Evolutionary conservation across 163 green algal genomes (phyloP).

Genomic region (Chlorella variabilis): DNA sequence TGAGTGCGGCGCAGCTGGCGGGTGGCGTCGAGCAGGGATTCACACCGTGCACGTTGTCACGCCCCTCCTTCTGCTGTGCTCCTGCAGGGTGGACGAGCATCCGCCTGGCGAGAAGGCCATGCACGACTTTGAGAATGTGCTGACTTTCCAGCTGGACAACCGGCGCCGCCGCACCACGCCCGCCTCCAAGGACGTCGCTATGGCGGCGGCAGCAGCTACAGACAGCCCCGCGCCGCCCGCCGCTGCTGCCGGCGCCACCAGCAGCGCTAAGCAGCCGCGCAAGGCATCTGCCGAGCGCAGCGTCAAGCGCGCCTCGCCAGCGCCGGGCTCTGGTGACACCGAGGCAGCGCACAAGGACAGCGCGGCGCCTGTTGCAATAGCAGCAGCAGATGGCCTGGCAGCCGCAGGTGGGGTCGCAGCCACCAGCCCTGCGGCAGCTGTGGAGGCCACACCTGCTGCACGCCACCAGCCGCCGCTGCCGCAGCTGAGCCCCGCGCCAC

Average conservation of each 20-base stretch:
- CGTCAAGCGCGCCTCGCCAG: constrained; percentile 9
- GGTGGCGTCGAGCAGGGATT: too few species aligned
- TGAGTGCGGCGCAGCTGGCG: constrained; percentile 3
- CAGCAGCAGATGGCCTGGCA: constrained; percentile 3
- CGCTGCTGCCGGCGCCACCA: not conserved
- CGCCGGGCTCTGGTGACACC: not conserved
- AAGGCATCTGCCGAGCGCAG: not conserved
- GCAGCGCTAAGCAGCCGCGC: not conserved
- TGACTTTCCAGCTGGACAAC: constrained; percentile 23
- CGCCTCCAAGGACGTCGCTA: not conserved
- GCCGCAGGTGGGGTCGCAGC: not conserved
- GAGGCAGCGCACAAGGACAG: too few species aligned
- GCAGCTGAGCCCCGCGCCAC: not conserved
- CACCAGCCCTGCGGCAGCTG: not conserved
- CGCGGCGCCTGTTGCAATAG: too few species aligned
- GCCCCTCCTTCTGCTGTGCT: too few species aligned
- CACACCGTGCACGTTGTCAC: too few species aligned
- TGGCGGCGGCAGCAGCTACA: not conserved
- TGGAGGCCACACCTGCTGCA: not conserved
- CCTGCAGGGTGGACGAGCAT: constrained; percentile 52
- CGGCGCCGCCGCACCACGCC: constrained; percentile 3
- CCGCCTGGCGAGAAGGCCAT: constrained; percentile 54
- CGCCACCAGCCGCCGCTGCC: not conserved
- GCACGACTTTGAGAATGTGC: constrained; percentile 53
- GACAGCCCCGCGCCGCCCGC: not conserved